A percentile compares a stretch with the other conserved stretches of the same genome.
These are phyloP conservation scores for Heterobasidion irregulare DNA, from an alignment of 1,284 basidiomycete species.

Conservation along the genomic window DNA sequence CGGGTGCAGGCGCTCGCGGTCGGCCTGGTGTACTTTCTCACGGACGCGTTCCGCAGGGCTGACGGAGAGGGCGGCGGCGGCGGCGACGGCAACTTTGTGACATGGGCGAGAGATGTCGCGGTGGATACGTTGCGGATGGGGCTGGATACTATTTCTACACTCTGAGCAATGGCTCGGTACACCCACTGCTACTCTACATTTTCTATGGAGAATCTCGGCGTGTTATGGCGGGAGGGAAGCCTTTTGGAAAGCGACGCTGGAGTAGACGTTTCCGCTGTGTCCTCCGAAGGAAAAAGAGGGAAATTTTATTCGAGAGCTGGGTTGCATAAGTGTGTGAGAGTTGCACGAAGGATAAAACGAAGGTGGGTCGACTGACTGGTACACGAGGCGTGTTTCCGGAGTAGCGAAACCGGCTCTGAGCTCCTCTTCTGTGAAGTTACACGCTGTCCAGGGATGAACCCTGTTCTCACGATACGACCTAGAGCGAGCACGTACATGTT, in stretches of 20 bases:
- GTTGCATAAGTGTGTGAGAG: not conserved
- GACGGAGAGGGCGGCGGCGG: slow-evolving; percentile 16
- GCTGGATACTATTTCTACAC: slow-evolving; percentile 41
- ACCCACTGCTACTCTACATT: not conserved
- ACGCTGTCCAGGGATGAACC: slow-evolving; percentile 39
- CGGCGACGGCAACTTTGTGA: slow-evolving; percentile 36
- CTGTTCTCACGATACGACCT: not conserved
- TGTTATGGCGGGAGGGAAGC: slow-evolving; percentile 1
- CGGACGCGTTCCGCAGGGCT: slow-evolving; percentile 33
- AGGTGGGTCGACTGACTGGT: slow-evolving; percentile 42
- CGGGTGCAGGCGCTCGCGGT: slow-evolving; percentile 51
- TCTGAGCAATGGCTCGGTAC: slow-evolving; percentile 16
- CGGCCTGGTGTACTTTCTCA: slow-evolving; percentile 65
- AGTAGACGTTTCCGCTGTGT: slow-evolving; percentile 60
- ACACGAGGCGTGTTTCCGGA: slow-evolving; percentile 40
- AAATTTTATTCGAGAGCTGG: slow-evolving; percentile 64
- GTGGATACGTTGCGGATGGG: slow-evolving; percentile 59
- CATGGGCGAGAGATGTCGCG: slow-evolving; percentile 59
- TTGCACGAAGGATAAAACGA: not conserved
- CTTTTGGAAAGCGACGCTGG: slow-evolving; percentile 70
- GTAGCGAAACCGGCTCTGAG: slow-evolving; percentile 51
- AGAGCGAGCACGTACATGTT: slow-evolving; percentile 51
- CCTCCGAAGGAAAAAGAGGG: slow-evolving; percentile 73
- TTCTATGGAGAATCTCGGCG: not conserved
- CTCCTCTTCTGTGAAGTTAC: slow-evolving; percentile 87